Evolutionary conservation across 352 stramenopile species (phyloP).

Genomic region (Phytophthora fragariae): DNA sequence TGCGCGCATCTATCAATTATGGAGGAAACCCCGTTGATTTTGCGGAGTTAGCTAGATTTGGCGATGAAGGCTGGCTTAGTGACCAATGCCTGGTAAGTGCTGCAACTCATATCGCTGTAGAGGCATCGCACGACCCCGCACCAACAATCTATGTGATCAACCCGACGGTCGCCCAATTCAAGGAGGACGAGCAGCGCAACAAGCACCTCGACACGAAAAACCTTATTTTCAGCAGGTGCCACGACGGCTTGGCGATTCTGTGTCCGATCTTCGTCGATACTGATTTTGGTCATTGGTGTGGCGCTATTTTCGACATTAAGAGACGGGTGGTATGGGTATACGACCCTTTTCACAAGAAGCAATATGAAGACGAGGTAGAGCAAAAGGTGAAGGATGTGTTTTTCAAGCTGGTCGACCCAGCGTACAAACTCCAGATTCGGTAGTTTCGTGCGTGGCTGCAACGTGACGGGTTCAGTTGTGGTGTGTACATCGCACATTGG

Average conservation of each 20-base stretch:
- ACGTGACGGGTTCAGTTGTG: constrained; percentile 7
- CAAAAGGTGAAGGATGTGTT: background rate
- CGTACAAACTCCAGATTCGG: background rate
- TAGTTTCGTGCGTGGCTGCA: constrained; percentile 4
- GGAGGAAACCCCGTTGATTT: background rate
- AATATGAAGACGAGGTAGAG: constrained; percentile 2
- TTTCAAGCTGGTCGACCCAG: background rate
- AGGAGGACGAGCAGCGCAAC: background rate
- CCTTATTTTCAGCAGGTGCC: constrained; percentile 10
- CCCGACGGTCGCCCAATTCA: background rate
- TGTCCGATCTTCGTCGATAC: background rate
- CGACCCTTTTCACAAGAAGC: constrained; percentile 9
- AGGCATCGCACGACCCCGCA: background rate
- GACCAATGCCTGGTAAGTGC: constrained; percentile 7
- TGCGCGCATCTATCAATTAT: no score
- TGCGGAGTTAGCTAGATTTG: background rate
- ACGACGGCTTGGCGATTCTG: background rate
- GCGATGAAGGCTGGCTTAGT: constrained; percentile 7
- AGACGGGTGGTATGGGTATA: constrained; percentile 5
- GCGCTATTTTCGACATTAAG: constrained; percentile 12
- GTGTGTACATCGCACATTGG: constrained; percentile 15
- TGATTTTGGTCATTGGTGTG: constrained; percentile 1
- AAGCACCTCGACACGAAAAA: background rate
- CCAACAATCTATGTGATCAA: background rate
- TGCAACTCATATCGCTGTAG: background rate